Conservation (phyloP, 2,329 filamentous ascomycete species). For the Fusarium verticillioides region DNA sequence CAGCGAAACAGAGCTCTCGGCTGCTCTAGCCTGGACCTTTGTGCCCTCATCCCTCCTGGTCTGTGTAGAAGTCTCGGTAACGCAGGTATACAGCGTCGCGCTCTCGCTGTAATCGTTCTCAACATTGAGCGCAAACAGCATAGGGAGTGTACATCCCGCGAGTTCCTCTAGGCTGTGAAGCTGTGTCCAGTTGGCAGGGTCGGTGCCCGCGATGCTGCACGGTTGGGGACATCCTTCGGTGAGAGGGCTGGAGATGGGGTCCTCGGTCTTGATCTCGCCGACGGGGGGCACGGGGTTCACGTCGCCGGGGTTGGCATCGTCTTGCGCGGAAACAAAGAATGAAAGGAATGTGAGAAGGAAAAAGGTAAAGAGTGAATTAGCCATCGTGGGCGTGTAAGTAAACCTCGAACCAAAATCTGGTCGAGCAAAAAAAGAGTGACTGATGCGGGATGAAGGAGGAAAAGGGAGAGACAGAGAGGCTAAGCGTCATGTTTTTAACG, state of each 20-base stretch:
- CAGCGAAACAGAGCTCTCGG: slow-evolving; percentile 20
- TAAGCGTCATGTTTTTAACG: slow-evolving; percentile 22
- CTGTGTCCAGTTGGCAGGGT: slow-evolving; percentile 42
- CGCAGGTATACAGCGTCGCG: slow-evolving; percentile 40
- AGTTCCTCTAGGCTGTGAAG: slow-evolving; percentile 39
- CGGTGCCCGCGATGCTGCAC: slow-evolving; percentile 31
- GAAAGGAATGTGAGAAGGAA: slow-evolving; percentile 32
- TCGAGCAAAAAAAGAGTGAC: slow-evolving; percentile 3
- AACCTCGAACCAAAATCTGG: too few species aligned
- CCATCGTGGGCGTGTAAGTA: slow-evolving; percentile 28
- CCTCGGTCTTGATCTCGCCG: slow-evolving; percentile 38
- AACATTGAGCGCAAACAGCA: slow-evolving; percentile 40
- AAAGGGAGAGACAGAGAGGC: background rate
- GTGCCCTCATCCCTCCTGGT: slow-evolving; percentile 19
- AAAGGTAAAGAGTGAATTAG: slow-evolving; percentile 39
- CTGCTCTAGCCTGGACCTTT: slow-evolving; percentile 23
- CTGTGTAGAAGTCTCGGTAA: slow-evolving; percentile 5
- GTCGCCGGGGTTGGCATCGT: slow-evolving; percentile 29
- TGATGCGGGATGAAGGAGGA: background rate
- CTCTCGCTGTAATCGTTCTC: slow-evolving; percentile 39
- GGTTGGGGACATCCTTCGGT: slow-evolving; percentile 39
- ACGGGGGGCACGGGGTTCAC: slow-evolving; percentile 36
- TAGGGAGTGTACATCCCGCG: slow-evolving; percentile 18
- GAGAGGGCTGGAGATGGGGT: slow-evolving; percentile 41
- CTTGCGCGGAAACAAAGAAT: slow-evolving; percentile 5